Base-by-base conservation (phyloP, 208 protist genomes). In the Trypanosoma theileri region DNA sequence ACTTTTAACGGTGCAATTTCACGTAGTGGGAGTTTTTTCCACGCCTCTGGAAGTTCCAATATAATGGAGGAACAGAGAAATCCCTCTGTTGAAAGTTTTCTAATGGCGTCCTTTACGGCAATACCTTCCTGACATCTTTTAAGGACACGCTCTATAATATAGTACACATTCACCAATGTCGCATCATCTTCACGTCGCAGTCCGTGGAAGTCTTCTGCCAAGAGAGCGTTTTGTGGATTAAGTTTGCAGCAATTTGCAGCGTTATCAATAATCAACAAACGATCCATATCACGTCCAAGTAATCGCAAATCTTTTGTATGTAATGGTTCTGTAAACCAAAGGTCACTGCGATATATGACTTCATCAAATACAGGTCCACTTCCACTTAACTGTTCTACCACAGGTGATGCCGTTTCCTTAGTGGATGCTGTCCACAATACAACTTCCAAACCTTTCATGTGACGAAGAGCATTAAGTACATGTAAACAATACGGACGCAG, bases 391-490 rank as follows among this genome's bases (percentile, higher is more conserved):
- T 93, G 90, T 61, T 88, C 69, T 61, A 96, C 86, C 59, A 97
- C 91, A 11, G 82, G 85, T 41, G 69, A 63, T 17, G 88, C 93
- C 42, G 91, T 96, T 59, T 92, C 88, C 67, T 95, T 90, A 22
- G 91, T 97, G 10, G 89, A 96, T 3, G 93, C 93, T 10, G 93
- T 97, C 91, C 93, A 97, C 59, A 97, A 65, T 19, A 97, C 89
- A 73, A 97, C 88, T 76, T 97, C 93, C 56, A 96, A 40, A 17
- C 86, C 80, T 62, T 81, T 80, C 83, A 90, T 93, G 73, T 94
- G 82, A 0, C 81, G 88, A 48, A 97, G 78, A 1, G 89, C 87
- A 50, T 96, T 87, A 19, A 96, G 75, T 52, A 96, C 77, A 60
- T 95, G 89, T 31, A 96, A 73, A 69, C 80, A 85, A 78, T 94